Percentiles rank a stretch among this genome's conserved stretches.
Conservation (phyloP, 495 filamentous ascomycete species). For the Trypethelium eluteriae region DNA sequence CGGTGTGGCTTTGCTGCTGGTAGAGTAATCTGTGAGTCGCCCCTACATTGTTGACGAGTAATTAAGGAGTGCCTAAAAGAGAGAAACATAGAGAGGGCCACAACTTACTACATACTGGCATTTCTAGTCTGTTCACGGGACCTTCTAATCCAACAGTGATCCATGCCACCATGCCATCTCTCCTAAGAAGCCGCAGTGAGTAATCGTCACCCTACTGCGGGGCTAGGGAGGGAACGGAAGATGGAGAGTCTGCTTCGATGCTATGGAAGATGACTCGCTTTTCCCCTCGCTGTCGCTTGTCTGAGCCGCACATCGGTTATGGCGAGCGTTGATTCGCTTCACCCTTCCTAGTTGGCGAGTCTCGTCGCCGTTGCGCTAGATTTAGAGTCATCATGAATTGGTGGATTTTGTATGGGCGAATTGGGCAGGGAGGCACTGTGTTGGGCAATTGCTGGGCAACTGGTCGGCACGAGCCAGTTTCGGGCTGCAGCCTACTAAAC, state of each 20-base stretch:
- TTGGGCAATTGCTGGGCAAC: background rate
- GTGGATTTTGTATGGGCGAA: background rate
- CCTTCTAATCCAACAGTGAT: background rate
- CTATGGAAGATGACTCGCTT: conserved; percentile 1
- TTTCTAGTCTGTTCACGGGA: background rate
- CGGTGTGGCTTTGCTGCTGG: background rate
- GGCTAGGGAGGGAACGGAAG: background rate
- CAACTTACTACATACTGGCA: background rate
- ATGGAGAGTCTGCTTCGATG: background rate
- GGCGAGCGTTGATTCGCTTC: conserved; percentile 5
- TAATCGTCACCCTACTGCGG: background rate
- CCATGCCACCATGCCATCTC: too few species aligned
- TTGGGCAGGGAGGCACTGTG: background rate
- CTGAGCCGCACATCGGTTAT: background rate
- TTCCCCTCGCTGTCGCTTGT: background rate
- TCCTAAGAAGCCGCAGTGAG: too few species aligned
- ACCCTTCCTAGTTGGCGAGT: background rate
- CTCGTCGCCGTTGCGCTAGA: background rate
- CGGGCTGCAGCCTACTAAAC: background rate
- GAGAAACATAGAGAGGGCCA: too few species aligned
- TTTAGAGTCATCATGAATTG: conserved; percentile 4
- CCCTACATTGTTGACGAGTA: too few species aligned
- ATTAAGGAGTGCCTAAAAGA: too few species aligned
- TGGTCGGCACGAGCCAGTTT: background rate
- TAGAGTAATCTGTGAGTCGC: background rate